Evolutionary conservation across 495 filamentous ascomycete species (phyloP), one percentile per base, ranked within the genome.

Genomic region (Chaetomium tenue): DNA sequence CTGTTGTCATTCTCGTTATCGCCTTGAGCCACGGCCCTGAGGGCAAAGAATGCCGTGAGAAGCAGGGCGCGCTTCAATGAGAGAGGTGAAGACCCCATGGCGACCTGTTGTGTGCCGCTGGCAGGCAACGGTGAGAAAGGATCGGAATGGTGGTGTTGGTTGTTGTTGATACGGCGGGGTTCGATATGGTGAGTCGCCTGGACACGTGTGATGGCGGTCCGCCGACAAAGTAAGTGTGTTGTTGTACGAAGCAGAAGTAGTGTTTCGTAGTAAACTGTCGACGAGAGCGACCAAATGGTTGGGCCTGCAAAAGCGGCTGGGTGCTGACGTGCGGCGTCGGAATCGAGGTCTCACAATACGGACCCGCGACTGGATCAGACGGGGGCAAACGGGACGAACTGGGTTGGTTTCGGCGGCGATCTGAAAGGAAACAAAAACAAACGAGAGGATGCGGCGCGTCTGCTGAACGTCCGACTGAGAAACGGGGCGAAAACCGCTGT

Each of bases 61-160:
- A 77, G 71, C 50, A 76, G 65, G 59, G 68, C 70, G 54, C 75
- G 71, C 72, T 70, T 76, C 70, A 76, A 62, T 61, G 75, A 75
- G 51, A 72, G 58, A 23, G 62, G 69, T 60, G 70, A 54, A 13
- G 67, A 58, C 47, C 63, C 59, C 74, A 76, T 76, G 40, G 46
- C 56, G 65, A 33, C 54, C 28, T 28, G 6, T 52, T 8, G 48
- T 42, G 15, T 57, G 40, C 42, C 26, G 55, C 52, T 52, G 42
- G 53, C n/a, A 13, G 44, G 23, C 63, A 46, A 33, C 26, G 3
- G 5, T 22, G 26, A 11, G 20, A 44, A 28, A 26, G 47, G 22
- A 25, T 51, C 5, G 13, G 13, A 42, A 59, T 16, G 28, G 5
- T 9, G 16, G 37, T 9, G 44, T 51, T 9, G 20, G 16, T 51